A percentile compares a stretch with the other conserved stretches of the same genome.
phyloP scores from a whole-genome alignment of 768 basidiomycete genomes.

The Leccinum boreale region DNA sequence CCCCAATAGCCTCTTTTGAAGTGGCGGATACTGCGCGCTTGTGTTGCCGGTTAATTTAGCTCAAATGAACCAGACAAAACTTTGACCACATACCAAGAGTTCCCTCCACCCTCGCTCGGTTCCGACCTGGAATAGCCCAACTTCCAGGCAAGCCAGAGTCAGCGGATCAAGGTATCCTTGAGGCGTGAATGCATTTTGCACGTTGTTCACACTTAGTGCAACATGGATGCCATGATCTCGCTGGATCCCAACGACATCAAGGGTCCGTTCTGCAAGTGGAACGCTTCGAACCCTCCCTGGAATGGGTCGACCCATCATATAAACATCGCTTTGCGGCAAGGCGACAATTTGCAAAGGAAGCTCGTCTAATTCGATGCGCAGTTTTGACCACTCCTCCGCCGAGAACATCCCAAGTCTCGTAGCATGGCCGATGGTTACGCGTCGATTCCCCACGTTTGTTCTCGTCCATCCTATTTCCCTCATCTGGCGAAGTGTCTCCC shows the following conservation, averaged over 20 bases:
- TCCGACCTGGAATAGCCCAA: constrained; percentile 57
- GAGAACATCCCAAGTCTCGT: constrained; percentile 55
- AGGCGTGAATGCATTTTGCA: constrained; percentile 67
- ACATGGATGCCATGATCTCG: constrained; percentile 44
- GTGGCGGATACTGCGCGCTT: constrained; percentile 52
- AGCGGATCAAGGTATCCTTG: constrained; percentile 64
- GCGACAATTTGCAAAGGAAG: constrained; percentile 54
- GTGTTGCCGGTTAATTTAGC: constrained; percentile 3
- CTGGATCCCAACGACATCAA: constrained; percentile 49
- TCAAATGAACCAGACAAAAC: not conserved
- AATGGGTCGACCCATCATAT: constrained; percentile 56
- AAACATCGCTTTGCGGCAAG: constrained; percentile 62
- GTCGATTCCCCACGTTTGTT: constrained; percentile 27
- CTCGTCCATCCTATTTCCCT: constrained; percentile 28
- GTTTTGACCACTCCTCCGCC: constrained; percentile 41
- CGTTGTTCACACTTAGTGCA: constrained; percentile 62
- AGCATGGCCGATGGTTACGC: constrained; percentile 58
- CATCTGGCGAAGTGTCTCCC: constrained; percentile 47
- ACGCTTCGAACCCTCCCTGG: constrained; percentile 21
- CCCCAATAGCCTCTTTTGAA: constrained; percentile 50
- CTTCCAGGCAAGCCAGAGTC: constrained; percentile 54
- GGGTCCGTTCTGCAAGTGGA: constrained; percentile 48
- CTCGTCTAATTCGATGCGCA: constrained; percentile 33
- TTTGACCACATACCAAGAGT: constrained; percentile 43
- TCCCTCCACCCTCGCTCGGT: constrained; percentile 43